phyloP scores from a whole-genome alignment of 2,329 filamentous ascomycete species.

The Hortaea werneckii region DNA sequence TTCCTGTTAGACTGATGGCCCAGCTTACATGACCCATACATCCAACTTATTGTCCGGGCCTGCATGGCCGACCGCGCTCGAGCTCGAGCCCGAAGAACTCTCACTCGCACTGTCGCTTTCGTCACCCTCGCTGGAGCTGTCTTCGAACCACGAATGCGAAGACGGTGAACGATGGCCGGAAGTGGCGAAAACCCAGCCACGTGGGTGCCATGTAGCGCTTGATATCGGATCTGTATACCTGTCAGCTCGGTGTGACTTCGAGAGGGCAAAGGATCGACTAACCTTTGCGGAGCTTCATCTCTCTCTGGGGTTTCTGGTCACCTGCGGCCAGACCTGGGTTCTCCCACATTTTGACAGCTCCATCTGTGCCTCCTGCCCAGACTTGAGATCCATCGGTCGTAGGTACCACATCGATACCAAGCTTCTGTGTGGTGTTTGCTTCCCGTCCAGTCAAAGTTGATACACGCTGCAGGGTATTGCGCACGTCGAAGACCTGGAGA shows the following conservation, averaged over 20 bases:
- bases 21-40: not conserved
- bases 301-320: constrained; percentile 32
- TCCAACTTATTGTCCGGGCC: not conserved
- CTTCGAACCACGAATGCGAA: not conserved
- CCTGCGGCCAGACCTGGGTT: constrained; percentile 34
- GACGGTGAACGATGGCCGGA: constrained; percentile 25
- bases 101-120: not conserved
- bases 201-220: constrained; percentile 37
- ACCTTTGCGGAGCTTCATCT: constrained; percentile 35
- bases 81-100: not conserved
- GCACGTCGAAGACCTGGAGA: constrained; percentile 49
- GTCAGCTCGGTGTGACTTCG: not conserved
- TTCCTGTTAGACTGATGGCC: not conserved
- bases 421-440: constrained; percentile 43
- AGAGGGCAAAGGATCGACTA: not conserved
- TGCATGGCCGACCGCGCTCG: not conserved
- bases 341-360: constrained; percentile 37
- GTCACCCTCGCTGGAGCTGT: not conserved
- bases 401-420: constrained; percentile 44
- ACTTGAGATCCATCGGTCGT: constrained; percentile 39
- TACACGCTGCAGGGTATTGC: constrained; percentile 42
- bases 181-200: constrained; percentile 39
- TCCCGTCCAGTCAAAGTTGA: constrained; percentile 37
- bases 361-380: constrained; percentile 51
- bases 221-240: constrained; percentile 31